Base-by-base conservation (phyloP, 129 eudicot genomes). In the Lactuca saligna region DNA sequence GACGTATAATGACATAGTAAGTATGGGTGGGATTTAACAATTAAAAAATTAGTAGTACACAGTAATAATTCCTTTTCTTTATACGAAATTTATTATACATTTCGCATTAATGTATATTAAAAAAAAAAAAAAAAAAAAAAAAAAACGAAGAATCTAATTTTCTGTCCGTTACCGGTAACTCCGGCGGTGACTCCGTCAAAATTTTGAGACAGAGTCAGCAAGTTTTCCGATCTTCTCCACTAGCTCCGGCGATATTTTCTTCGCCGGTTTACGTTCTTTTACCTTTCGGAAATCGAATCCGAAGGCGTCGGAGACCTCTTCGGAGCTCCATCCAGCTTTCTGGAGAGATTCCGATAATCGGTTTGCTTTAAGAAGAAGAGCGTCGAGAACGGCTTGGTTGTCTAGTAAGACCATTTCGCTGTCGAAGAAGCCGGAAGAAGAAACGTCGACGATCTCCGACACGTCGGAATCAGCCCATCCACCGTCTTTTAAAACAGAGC, bases 311-410 rank as follows among this genome's bases (percentile, higher is more conserved):
- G 97, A 82, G 17, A 94, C 99, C 73, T 94, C 99, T 15, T 89
- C 95, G 75, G 95, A 85, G 87, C 93, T 94, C 99, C 99, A 94
- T 63, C 99, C 99, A 44, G 92, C 93, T 73, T 87, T 87, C 67
- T 84, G 83, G 12, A 94, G 72, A 41, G 82, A 80, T 37, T 89
- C 99, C 46, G 99, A 94, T 25, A 82, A 87, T 54, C 93, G 88
- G 65, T 85, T 90, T 58, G 92, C 88, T 87, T 94, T 94, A 55
- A 94, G 25, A 2, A 94, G 81, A 48, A 94, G 70, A n/a, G 97
- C 97, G 37, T 94, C 99, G 3, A 87, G 57, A 8, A 89, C 88
- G 5, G 87, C 85, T 69, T 94, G 93, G 39, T 85, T 89, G 31
- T 94, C 99, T 53, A 94, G 51, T 62, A 90, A 70, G 15, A 89